Conservation (phyloP, 345 rosid species). For the Populus tremula region DNA sequence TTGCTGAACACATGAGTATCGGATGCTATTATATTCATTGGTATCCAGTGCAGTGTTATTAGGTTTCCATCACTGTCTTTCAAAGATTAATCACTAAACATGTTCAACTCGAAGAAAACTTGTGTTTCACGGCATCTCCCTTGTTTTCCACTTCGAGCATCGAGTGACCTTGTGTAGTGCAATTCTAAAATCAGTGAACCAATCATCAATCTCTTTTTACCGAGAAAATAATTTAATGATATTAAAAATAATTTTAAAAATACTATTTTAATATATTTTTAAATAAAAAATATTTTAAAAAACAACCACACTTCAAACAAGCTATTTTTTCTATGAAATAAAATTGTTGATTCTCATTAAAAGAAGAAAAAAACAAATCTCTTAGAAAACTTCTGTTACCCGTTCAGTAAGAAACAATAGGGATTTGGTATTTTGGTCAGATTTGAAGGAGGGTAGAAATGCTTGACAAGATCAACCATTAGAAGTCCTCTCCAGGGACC, state of each 20-base stretch:
- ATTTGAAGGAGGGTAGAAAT: not conserved
- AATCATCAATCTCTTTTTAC: not conserved
- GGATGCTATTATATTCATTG: not conserved
- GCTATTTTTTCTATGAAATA: no score
- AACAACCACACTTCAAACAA: fast-evolving
- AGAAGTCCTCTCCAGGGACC: constrained; percentile 15
- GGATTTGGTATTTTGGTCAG: not conserved
- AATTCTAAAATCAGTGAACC: not conserved
- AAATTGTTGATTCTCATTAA: no score
- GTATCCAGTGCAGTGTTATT: not conserved
- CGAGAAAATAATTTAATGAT: fast-evolving
- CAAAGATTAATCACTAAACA: constrained; percentile 3
- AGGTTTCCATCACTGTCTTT: constrained; percentile 26
- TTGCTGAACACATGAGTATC: not conserved
- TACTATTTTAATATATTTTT: no score
- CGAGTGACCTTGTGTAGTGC: not conserved
- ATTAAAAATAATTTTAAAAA: no score
- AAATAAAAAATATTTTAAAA: no score
- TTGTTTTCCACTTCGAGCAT: not conserved
- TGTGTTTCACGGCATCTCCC: not conserved
- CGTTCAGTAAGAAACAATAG: not conserved
- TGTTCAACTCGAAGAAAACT: not conserved
- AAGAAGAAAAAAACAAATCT: not conserved
- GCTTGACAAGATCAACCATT: not conserved
- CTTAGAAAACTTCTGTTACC: not conserved